Conservation (phyloP, 2,329 filamentous ascomycete genomes). For the Cercospora sp. region DNA sequence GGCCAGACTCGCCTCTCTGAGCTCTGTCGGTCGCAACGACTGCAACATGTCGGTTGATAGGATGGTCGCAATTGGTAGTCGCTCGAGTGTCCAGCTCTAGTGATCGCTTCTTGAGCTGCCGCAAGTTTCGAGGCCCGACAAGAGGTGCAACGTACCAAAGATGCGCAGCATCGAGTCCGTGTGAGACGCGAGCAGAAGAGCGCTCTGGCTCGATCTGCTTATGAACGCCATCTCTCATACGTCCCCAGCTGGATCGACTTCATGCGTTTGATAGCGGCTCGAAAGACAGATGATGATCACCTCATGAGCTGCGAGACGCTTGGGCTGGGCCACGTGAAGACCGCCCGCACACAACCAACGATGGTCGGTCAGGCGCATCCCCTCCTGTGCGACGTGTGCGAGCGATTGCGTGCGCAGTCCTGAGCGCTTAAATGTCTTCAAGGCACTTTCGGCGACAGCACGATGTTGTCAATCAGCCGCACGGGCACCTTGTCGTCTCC, state of each 20-base stretch:
- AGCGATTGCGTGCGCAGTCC: background rate
- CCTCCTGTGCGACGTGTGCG: background rate
- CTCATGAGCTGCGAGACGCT: background rate
- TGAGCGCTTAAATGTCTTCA: background rate
- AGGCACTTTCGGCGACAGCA: background rate
- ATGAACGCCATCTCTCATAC: background rate
- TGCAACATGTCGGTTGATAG: background rate
- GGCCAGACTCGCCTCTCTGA: background rate
- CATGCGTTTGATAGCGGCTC: background rate
- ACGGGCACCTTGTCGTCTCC: constrained; percentile 75
- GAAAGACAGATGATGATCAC: background rate
- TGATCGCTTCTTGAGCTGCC: background rate
- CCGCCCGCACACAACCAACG: background rate
- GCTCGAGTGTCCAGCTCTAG: background rate
- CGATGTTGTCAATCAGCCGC: constrained; percentile 87
- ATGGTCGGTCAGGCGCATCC: background rate
- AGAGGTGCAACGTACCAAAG: background rate
- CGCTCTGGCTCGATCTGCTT: background rate
- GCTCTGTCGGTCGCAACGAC: background rate
- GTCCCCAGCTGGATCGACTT: background rate
- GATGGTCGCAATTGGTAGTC: background rate
- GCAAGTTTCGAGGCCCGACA: background rate
- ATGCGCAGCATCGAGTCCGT: background rate
- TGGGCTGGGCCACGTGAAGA: background rate
- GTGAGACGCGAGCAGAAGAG: background rate